Percentiles rank a stretch among this genome's conserved stretches.
These are phyloP conservation scores for Calycina marina DNA, from an alignment of 2,329 filamentous ascomycete species.

Conservation along the genomic window DNA sequence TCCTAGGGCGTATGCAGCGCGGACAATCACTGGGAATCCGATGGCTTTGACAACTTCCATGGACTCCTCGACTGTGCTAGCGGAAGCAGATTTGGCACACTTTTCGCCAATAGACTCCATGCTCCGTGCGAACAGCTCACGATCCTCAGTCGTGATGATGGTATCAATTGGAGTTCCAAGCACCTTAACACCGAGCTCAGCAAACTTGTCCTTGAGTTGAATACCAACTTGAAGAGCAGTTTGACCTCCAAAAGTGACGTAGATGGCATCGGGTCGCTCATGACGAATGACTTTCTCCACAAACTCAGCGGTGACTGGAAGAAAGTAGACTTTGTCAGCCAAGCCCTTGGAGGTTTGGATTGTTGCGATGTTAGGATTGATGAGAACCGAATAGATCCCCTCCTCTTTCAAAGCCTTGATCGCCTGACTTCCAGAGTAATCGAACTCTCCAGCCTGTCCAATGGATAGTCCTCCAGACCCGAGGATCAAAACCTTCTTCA, in stretches of 20 bases:
- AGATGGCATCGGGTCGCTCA: conserved; percentile 91
- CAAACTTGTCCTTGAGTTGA: conserved; percentile 93
- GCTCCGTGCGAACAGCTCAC: conserved; percentile 90
- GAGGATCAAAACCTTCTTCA: conserved; percentile 89
- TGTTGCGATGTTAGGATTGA: conserved; percentile 98
- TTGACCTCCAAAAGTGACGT: conserved; percentile 94
- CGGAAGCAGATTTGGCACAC: conserved; percentile 92
- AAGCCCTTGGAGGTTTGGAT: conserved; percentile 97
- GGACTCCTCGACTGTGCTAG: conserved; percentile 76
- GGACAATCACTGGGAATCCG: conserved; percentile 91
- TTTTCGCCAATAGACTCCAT: conserved; percentile 99
- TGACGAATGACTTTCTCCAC: conserved; percentile 95
- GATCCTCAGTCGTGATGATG: conserved; percentile 96
- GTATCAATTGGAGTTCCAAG: conserved; percentile 94
- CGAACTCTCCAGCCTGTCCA: conserved; percentile 95
- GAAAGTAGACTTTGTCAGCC: conserved; percentile 97
- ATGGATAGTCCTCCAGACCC: conserved; percentile 93
- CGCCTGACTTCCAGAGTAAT: conserved; percentile 95
- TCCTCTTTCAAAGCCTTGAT: conserved; percentile 98
- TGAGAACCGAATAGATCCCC: conserved; percentile 92
- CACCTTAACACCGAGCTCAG: conserved; percentile 80
- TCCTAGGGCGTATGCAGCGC: conserved; percentile 89
- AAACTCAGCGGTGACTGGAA: conserved; percentile 92
- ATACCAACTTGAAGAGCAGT: conserved; percentile 95
- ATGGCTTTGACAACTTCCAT: conserved; percentile 80